These are phyloP conservation scores for Wickerhamomyces rabaulensis DNA, from an alignment of 805 yeast species.

Conservation along the genomic window DNA sequence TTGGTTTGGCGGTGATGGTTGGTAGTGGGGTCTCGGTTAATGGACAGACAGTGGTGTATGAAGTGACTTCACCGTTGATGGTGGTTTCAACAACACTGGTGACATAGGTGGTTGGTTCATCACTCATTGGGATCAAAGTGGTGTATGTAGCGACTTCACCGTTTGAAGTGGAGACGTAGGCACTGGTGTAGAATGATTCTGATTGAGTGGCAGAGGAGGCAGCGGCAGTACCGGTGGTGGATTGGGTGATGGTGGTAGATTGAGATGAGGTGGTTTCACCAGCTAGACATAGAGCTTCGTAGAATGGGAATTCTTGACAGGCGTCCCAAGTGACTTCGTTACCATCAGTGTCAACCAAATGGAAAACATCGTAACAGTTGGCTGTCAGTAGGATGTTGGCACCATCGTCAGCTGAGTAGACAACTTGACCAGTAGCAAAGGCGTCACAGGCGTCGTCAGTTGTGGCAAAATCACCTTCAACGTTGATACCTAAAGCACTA, in stretches of 20 bases:
- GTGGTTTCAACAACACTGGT: constrained; percentile 16
- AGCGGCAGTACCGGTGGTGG: constrained; percentile 6
- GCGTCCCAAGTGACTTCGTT: constrained; percentile 16
- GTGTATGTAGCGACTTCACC: constrained; percentile 11
- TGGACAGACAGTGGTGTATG: constrained; percentile 19
- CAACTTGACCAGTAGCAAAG: constrained; percentile 16
- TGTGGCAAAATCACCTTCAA: constrained; percentile 11
- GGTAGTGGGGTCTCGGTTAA: constrained; percentile 3
- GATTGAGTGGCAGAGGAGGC: neutral
- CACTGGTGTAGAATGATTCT: neutral
- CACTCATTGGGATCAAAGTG: constrained; percentile 16
- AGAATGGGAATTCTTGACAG: constrained; percentile 24
- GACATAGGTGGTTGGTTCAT: constrained; percentile 4
- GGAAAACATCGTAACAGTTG: constrained; percentile 21
- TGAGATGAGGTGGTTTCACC: neutral
- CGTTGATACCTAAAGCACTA: constrained; percentile 12
- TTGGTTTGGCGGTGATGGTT: constrained; percentile 12
- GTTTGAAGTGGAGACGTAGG: constrained; percentile 13
- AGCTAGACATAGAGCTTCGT: constrained; percentile 11
- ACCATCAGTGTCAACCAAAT: constrained; percentile 11
- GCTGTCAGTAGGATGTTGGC: constrained; percentile 16
- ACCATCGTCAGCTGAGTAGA: constrained; percentile 13
- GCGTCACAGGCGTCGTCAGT: constrained; percentile 10
- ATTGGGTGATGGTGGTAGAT: constrained; percentile 2
- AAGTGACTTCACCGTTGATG: constrained; percentile 4